Evolutionary conservation across 306 rosid genomes (phyloP).

Genomic region (Acacia acuminata): DNA sequence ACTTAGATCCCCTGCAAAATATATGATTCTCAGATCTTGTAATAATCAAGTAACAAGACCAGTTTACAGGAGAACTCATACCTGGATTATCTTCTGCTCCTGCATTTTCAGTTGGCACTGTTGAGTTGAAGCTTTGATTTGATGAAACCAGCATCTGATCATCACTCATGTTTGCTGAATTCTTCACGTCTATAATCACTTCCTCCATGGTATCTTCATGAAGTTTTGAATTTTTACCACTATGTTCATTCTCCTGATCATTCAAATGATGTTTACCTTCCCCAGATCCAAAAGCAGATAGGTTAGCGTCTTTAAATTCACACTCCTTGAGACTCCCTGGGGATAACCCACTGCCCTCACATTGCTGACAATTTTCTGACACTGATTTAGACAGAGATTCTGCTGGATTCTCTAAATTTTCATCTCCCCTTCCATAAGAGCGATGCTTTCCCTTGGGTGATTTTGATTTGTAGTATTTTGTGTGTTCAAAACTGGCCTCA

Average conservation of each 20-base stretch:
- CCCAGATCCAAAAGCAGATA: constrained; percentile 47
- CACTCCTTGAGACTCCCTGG: constrained; percentile 45
- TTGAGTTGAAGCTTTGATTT: constrained; percentile 32
- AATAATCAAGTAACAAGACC: constrained; percentile 16
- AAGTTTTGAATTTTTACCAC: constrained; percentile 36
- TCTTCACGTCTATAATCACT: constrained; percentile 29
- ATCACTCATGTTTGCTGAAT: constrained; percentile 30
- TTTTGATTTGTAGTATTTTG: constrained; percentile 54
- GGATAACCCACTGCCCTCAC: constrained; percentile 49
- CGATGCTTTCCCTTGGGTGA: constrained; percentile 55
- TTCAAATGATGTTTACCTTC: constrained; percentile 44
- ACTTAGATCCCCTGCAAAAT: constrained; percentile 43
- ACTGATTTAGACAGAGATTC: constrained; percentile 55
- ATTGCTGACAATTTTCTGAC: constrained; percentile 43
- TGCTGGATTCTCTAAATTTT: constrained; percentile 48
- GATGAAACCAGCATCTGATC: constrained; percentile 38
- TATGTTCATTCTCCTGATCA: constrained; percentile 48
- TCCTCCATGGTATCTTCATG: constrained; percentile 39
- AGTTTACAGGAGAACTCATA: constrained; percentile 27
- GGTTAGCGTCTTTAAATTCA: constrained; percentile 39
- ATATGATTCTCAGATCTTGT: constrained; percentile 29
- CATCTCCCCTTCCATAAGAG: constrained; percentile 51
- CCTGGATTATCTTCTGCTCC: constrained; percentile 41
- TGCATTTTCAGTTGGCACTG: constrained; percentile 34
- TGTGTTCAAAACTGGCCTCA: constrained; percentile 42